These are phyloP conservation scores for Poronia punctata DNA, from an alignment of 495 filamentous ascomycete genomes.

Conservation along the genomic window DNA sequence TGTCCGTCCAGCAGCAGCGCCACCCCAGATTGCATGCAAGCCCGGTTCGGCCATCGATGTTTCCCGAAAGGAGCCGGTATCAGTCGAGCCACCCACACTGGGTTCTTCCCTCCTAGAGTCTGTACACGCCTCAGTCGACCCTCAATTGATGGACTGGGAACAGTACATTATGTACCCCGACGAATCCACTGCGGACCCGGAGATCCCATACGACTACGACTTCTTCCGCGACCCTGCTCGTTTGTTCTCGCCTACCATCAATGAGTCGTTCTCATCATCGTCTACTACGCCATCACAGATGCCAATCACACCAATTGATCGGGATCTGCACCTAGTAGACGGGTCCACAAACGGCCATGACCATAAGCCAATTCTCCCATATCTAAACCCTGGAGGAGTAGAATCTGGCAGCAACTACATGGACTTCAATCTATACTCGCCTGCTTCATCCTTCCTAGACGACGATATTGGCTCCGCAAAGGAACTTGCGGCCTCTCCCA, in stretches of 20 bases:
- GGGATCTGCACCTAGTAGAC: slow-evolving; percentile 7
- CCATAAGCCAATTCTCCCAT: slow-evolving; percentile 29
- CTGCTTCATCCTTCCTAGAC: slow-evolving; percentile 34
- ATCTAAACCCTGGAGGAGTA: slow-evolving; percentile 31
- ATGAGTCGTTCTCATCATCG: slow-evolving; percentile 25
- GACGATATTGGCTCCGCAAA: slow-evolving; percentile 28
- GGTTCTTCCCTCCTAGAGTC: slow-evolving; percentile 15
- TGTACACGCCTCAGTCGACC: slow-evolving; percentile 7
- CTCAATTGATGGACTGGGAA: slow-evolving; percentile 29
- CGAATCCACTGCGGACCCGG: slow-evolving; percentile 22
- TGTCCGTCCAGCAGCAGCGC: slow-evolving; percentile 14
- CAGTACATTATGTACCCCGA: slow-evolving; percentile 35
- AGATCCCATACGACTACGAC: slow-evolving; percentile 27
- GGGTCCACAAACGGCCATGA: slow-evolving; percentile 9
- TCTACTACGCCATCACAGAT: slow-evolving; percentile 30
- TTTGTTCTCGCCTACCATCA: slow-evolving; percentile 31
- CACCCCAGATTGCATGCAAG: slow-evolving; percentile 16
- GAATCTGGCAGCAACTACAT: slow-evolving; percentile 37
- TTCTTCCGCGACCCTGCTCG: slow-evolving; percentile 29
- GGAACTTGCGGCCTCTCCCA: slow-evolving; percentile 17
- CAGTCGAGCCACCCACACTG: slow-evolving; percentile 7
- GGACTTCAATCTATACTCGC: slow-evolving; percentile 47
- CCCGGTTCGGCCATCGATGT: slow-evolving; percentile 14
- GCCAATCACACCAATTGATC: slow-evolving; percentile 17
- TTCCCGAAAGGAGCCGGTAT: slow-evolving; percentile 9